Evolutionary conservation across 441 rosid genomes (phyloP), one percentile per base, ranked within the genome.

Genomic region (Gossypium davidsonii): DNA sequence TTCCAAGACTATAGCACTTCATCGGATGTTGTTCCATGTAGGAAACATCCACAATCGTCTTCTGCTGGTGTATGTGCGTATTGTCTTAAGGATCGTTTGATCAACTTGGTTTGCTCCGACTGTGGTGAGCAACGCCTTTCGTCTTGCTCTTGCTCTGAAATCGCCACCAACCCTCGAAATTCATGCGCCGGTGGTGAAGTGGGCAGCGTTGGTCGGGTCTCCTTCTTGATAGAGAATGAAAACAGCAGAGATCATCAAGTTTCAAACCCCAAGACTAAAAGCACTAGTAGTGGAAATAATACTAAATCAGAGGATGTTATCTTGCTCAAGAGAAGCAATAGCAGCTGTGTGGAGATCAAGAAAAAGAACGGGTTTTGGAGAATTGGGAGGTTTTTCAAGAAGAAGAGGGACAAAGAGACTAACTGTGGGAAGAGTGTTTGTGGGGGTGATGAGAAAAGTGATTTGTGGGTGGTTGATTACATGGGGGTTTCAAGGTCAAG

Each of bases 61-160:
- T 74, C 91, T 0, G 90, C 83, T 58, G 99, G 99, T 3, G 85
- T 95, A 0, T 95, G 99, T 67, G 87, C 98, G n/a, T 79, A 81
- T 62, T 95, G 99, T 77, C 92, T 95, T 72, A 87, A 89, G 74
- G 99, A 95, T 75, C 94, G 99, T 21, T 81, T 95, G 67, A 77
- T 88, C 26, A 89, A 79, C 70, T 84, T 95, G 73, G 96, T 95
- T 0, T 95, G 99, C 62, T 89, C 98, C 0, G 96, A 93, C 69
- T 95, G 99, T 56, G 98, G 99, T 4, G 99, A 93, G 67, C 99
- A 93, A 55, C 80, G 99, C 15, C 86, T 91, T 34, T 95, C 99
- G 42, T 94, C 98, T 11, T 95, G 98, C 39, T 93, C 97, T 9
- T 95, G 97, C 85, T 93, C 97, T 6, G 86, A 83, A 82, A 81